Base-by-base conservation (phyloP, 768 basidiomycete species). In the Crucibulum laeve region DNA sequence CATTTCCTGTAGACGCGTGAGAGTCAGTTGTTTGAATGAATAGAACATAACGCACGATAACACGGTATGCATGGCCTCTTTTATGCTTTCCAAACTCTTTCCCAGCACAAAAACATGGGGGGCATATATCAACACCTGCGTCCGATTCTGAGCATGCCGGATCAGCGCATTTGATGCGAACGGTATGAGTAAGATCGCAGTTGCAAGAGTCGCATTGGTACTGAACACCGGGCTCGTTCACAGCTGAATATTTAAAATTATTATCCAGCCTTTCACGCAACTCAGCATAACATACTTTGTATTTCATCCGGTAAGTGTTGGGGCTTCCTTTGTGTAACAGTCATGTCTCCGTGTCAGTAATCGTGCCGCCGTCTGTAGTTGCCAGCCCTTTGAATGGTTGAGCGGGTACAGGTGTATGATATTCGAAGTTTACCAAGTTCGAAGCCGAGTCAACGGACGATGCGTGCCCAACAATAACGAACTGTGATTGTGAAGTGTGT, bases 151-250 rank as follows among this genome's bases (percentile, higher is more conserved):
- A 64, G 50, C 88, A 92, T 30, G 66, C 70, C 4, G 80, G 76
- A 62, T 90, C 87, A 24, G 95, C 94, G 60, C 95, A 99, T 65
- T 94, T 93, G 59, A 99, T 91, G 49, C 94, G 87, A 49, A 96
- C 82, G n/a, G 90, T 90, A 60, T 97, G 92, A 3, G 96, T 97
- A 52, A 98, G 76, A 66, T 98, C 92, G 65, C 82, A 79, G 49
- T 69, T 69, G 64, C 94, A 95, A 11, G 79, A 65, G 60, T 93
- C 91, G 69, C 91, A 94, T 51, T 84, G 76, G 52, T 88, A 87
- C 57, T 89, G 83, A 25, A 86, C 70, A 46, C 87, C 90, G 13
- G 89, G 88, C 51, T 91, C 89, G 55, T 80, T 87, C 42, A 88
- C 78, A 51, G 80, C 83, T 87, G 52, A 22, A 47, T 50, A 43